Percentiles rank a stretch among this genome's conserved stretches.
These are phyloP conservation scores for Ceratocystis lukuohia DNA, from an alignment of 2,329 filamentous ascomycete species.

Conservation along the genomic window DNA sequence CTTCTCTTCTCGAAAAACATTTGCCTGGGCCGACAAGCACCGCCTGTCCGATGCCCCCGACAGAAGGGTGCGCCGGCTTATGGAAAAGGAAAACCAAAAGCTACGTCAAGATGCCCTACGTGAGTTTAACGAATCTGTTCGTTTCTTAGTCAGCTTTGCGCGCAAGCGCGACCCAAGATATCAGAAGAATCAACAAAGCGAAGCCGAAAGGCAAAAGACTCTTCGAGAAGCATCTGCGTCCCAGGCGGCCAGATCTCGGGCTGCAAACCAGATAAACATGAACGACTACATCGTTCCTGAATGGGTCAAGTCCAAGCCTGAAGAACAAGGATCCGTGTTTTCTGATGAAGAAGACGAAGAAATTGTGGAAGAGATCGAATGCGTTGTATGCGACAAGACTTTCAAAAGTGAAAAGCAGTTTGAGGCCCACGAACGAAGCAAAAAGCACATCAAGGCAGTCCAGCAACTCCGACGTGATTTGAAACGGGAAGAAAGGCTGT, in stretches of 20 bases:
- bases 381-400: constrained; percentile 60
- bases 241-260: constrained; percentile 71
- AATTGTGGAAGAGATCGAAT: constrained; percentile 52
- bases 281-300: constrained; percentile 25
- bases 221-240: constrained; percentile 67
- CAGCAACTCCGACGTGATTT: constrained; percentile 70
- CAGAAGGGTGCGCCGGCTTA: constrained; percentile 62
- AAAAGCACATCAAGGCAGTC: constrained; percentile 83
- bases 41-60: constrained; percentile 76
- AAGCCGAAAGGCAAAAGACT: constrained; percentile 65
- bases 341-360: constrained; percentile 36
- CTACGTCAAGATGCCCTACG: constrained; percentile 66
- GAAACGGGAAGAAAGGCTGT: constrained; percentile 56
- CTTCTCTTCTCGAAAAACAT: constrained; percentile 75
- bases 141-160: constrained; percentile 74
- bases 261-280: constrained; percentile 64
- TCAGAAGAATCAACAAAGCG: constrained; percentile 59
- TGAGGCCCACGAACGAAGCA: constrained; percentile 86
- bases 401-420: constrained; percentile 92
- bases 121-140: constrained; percentile 86
- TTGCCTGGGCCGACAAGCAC: constrained; percentile 81
- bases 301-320: constrained; percentile 47
- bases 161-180: constrained; percentile 85
- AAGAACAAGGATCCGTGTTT: constrained; percentile 33
- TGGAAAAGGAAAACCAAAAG: constrained; percentile 92